Evolutionary conservation across 1,284 basidiomycete genomes (phyloP).

Genomic region (Ganoderma lingzhi): DNA sequence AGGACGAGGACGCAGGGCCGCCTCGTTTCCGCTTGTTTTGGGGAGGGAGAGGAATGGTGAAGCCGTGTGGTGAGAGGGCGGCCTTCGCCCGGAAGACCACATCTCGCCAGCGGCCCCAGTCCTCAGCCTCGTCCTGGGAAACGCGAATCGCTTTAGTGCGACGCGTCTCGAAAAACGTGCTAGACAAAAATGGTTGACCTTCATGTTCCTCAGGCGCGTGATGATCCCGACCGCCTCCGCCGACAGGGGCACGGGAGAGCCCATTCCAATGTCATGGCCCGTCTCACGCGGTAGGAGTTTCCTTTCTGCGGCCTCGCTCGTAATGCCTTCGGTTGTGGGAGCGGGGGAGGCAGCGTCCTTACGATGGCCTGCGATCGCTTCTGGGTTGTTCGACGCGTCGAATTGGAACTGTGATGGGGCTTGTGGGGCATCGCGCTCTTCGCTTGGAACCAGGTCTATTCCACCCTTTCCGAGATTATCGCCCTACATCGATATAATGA

Average conservation of each 20-base stretch:
- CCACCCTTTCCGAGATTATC: conserved; percentile 81
- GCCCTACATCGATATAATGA: conserved; percentile 55
- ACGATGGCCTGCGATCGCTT: conserved; percentile 36
- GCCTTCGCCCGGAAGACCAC: conserved; percentile 82
- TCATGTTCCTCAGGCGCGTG: conserved; percentile 84
- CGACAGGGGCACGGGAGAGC: conserved; percentile 87
- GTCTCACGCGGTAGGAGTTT: conserved; percentile 81
- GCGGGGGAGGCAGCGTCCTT: background rate
- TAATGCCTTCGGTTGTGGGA: background rate
- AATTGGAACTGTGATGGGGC: conserved; percentile 63
- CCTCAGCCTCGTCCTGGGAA: conserved; percentile 85
- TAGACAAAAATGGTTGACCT: conserved; percentile 53
- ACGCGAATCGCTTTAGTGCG: too few relatives aligned
- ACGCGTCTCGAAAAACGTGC: too few relatives aligned
- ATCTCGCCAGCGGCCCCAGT: conserved; percentile 91
- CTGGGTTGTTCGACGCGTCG: conserved; percentile 43
- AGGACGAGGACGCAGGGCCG: conserved; percentile 45
- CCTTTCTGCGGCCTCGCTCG: background rate
- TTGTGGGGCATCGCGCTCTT: conserved; percentile 68
- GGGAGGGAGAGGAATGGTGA: conserved; percentile 60
- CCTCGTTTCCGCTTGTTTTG: conserved; percentile 65
- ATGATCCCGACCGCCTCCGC: conserved; percentile 87
- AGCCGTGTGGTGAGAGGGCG: conserved; percentile 56
- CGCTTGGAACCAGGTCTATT: conserved; percentile 73
- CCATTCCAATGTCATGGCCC: conserved; percentile 88